Base-by-base conservation (phyloP, 805 yeast species). In the Tetrapisispora pingtungensis region DNA sequence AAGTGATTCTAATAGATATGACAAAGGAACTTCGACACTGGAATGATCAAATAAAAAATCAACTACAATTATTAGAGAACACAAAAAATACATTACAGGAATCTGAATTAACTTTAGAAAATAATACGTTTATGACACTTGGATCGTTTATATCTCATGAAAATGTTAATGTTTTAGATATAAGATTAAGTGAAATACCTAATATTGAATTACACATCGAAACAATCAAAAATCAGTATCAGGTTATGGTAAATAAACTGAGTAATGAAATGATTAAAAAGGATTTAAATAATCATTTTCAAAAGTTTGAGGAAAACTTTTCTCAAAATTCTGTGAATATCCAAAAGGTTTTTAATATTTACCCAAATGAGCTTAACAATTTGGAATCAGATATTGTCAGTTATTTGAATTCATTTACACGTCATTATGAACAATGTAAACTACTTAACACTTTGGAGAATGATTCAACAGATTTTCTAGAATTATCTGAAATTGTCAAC, bases 361-460 rank as follows among this genome's bases (percentile, higher is more conserved):
- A 44, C 33, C 52, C 55, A 2, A 40, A 36, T 14, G 33, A 44
- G 14, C 24, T 49, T 15, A 19, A n/a, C 2, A 27, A 15, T 7
- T 36, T 44, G 7, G 95, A 86, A 43, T 70, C 72, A 46, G 93
- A 83, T 43, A 70, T 86, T 62, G 94, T 85, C 0, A 71, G 74
- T 2, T 67, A 82, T 15, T 65, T 89, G 30, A 80, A 78, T 45
- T 77, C 88, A 54, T 66, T 88, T 39, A 81, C 95, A 10, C 77
- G 76, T 43, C 96, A 88, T 64, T 86, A 80, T 54, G 96, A 88
- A 60, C 87, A 84, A 57, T 84, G 95, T 52, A 53, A 66, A 12
- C 65, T 57, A 12, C 44, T 72, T n/a, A 54, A 59, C 19, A 57
- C 65, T n/a, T 55, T 61, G 0, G 44, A 51, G 13, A 49, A 58